Evolutionary conservation across 306 rosid genomes (phyloP).

Genomic region (Malus sylvestris): DNA sequence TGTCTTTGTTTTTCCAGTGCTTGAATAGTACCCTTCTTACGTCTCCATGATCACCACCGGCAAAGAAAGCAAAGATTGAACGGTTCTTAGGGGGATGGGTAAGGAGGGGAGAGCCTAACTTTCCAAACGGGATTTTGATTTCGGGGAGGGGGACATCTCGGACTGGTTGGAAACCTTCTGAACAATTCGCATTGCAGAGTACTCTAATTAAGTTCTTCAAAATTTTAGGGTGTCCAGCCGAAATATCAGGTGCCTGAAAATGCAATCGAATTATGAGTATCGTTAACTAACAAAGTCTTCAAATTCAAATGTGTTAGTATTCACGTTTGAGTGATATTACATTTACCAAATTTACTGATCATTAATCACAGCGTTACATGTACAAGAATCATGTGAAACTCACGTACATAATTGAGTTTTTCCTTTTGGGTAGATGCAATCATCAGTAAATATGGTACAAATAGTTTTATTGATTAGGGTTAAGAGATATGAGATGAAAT

Average conservation of each 20-base stretch:
- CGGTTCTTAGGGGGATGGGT: constrained; percentile 7
- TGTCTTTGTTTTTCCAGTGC: constrained; percentile 21
- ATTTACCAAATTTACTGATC: not conserved
- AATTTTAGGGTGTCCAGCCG: constrained; percentile 10
- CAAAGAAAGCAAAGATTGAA: constrained; percentile 28
- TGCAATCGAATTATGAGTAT: not conserved
- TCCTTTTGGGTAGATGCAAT: not conserved
- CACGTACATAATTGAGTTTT: not conserved
- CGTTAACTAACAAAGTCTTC: not conserved
- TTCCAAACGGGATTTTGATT: constrained; percentile 11
- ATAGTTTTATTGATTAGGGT: not conserved
- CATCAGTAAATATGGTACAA: not conserved
- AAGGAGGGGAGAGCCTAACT: constrained; percentile 7
- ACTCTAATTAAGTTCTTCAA: constrained; percentile 35
- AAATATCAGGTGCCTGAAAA: constrained; percentile 27
- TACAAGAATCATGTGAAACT: not conserved
- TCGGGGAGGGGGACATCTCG: constrained; percentile 32
- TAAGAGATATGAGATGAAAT: not conserved
- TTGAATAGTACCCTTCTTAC: constrained; percentile 14
- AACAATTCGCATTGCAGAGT: constrained; percentile 37
- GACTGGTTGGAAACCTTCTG: constrained; percentile 30
- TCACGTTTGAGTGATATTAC: not conserved
- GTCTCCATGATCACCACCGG: constrained; percentile 27
- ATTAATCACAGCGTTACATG: not conserved
- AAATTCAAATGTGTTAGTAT: not conserved